Base-by-base conservation (phyloP, 139 green algal species). In the Medakamo hakoo region DNA sequence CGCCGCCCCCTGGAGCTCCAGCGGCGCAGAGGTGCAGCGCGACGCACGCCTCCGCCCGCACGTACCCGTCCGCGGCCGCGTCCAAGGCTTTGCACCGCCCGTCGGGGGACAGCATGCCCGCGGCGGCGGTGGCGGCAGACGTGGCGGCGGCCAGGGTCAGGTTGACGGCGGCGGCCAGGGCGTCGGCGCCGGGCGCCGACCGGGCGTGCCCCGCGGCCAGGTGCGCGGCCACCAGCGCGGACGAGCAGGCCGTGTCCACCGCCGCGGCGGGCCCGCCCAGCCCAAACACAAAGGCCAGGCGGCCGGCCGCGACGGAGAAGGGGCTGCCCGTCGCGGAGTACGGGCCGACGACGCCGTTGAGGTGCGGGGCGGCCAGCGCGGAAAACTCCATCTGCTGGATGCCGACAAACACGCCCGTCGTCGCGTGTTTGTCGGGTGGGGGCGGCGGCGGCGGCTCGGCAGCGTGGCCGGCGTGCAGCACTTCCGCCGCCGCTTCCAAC, bases 311-410 rank as follows among this genome's bases (percentile, higher is more conserved):
- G 25, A 86, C 82, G 55, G 70, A 82, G 30, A 91, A 69, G 69
- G 86, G 81, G 0, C 78, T 79, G 4, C 85, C 85, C 2, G 86
- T 92, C 49, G 84, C 83, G 49, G 77, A 85, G 76, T 84, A 94
- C 1, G 84, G 58, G 29, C 69, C 81, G 24, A 77, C 70, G 9
- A 52, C 40, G 30, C 80, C 67, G 2, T 71, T 68, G 30, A 75
- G 68, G 0, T 68, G 57, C n/a, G 76, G 68, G 9, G 79, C 66
- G 27, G 76, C 67, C 32, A 92, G 40, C 21, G 71, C 68, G 1
- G 72, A 73, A 32, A 90, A 93, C 70, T 94, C 86, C 63, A 80
- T 62, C 73, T 86, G 82, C 1, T 75, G 84, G 5, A 82, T 64
- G 58, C 85, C 85, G 25, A 93, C 81, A 68, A 78, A 93, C 3